Percentiles rank a stretch among this genome's conserved stretches.
Evolutionary conservation across 148 eudicot species (phyloP).

Genomic region (Silene conica): DNA sequence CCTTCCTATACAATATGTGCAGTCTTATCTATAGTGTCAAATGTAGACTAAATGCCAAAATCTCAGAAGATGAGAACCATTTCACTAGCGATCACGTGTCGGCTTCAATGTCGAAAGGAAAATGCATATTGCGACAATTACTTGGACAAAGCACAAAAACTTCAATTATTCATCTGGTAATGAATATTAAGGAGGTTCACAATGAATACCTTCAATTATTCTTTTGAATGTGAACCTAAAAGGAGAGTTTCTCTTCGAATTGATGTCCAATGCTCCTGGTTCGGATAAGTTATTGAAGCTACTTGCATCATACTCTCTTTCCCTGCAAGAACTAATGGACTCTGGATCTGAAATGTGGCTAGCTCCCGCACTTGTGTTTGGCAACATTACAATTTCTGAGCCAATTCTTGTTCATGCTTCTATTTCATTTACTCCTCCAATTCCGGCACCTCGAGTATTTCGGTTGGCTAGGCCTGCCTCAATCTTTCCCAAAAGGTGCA

Average conservation of each 20-base stretch:
- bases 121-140: slow-evolving; percentile 81
- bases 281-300: slow-evolving; percentile 36
- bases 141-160: slow-evolving; percentile 41
- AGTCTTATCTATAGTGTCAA: no score
- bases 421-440: slow-evolving; percentile 63
- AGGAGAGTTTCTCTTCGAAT: slow-evolving; percentile 66
- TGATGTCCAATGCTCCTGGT: slow-evolving; percentile 27
- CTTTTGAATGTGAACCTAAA: slow-evolving; percentile 65
- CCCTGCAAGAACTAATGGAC: slow-evolving; percentile 44
- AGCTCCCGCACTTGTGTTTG: slow-evolving; percentile 43
- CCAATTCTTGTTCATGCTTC: slow-evolving; percentile 61
- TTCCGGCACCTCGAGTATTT: slow-evolving; percentile 46
- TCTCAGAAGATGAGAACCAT: no score
- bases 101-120: slow-evolving; percentile 82
- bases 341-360: slow-evolving; percentile 68
- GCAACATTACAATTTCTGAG: slow-evolving; percentile 21
- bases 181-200: neutral
- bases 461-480: slow-evolving; percentile 45
- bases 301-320: slow-evolving; percentile 54
- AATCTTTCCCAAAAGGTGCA: slow-evolving; percentile 16
- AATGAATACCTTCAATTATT: slow-evolving; percentile 2
- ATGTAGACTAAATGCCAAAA: no score
- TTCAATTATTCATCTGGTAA: slow-evolving; percentile 6
- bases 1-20: no score
- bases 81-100: slow-evolving; percentile 60